A percentile compares a stretch with the other conserved stretches of the same genome.
Conservation (phyloP, 208 protist species). For the Phytomonas serpens region DNA sequence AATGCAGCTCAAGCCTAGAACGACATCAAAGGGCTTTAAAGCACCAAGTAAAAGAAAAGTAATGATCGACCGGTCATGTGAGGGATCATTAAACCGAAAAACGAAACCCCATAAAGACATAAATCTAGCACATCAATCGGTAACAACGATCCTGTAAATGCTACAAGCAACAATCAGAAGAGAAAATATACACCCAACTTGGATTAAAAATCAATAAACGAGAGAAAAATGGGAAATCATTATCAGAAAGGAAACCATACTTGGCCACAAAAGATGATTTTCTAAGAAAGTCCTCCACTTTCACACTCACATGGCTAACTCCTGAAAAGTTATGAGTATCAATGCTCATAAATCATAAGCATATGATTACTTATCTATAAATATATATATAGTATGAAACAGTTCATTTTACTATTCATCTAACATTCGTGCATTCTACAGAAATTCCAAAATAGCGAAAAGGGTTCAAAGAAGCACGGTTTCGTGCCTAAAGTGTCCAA, state of each 20-base stretch:
- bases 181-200: neutral
- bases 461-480: neutral
- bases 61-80: neutral
- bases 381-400: constrained; percentile 7
- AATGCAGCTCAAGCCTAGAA: neutral
- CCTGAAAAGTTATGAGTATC: neutral
- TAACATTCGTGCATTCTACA: constrained; percentile 4
- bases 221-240: neutral
- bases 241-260: neutral
- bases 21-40: neutral
- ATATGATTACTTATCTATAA: neutral
- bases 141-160: neutral
- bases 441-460: neutral
- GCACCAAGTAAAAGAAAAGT: neutral
- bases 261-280: neutral
- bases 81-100: neutral
- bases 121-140: neutral
- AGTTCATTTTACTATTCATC: constrained; percentile 9
- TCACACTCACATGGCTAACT: neutral
- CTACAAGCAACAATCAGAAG: neutral
- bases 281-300: neutral
- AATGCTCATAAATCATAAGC: neutral
- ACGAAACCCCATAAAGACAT: neutral
- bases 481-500: neutral
- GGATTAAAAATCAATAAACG: neutral